Evolutionary conservation across 768 basidiomycete species (phyloP).

Genomic region (Pisolithus marmoratus): DNA sequence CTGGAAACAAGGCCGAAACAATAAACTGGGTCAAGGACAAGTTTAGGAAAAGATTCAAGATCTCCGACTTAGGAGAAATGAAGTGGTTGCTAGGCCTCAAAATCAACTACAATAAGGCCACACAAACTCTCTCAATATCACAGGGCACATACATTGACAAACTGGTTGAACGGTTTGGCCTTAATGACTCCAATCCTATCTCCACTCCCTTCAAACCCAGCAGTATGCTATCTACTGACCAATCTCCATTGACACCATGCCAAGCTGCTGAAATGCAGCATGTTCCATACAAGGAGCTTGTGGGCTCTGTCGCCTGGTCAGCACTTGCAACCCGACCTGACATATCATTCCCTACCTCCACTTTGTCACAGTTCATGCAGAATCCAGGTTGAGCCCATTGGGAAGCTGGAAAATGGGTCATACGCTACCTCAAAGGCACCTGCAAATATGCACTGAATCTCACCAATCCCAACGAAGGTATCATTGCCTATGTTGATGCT

Average conservation of each 20-base stretch:
- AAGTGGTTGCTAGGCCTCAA: too few relatives aligned
- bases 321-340: slow-evolving; percentile 23
- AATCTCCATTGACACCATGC: background rate
- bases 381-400: slow-evolving; percentile 20
- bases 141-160: slow-evolving; percentile 25
- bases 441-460: slow-evolving; percentile 5
- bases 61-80: too few relatives aligned
- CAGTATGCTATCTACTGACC: background rate
- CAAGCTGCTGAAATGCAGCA: slow-evolving; percentile 1
- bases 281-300: slow-evolving; percentile 16
- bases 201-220: background rate
- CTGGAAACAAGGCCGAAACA: background rate
- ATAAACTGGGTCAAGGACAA: slow-evolving; percentile 6
- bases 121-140: slow-evolving; percentile 20
- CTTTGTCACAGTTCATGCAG: too few relatives aligned
- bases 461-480: slow-evolving; percentile 1
- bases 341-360: slow-evolving; percentile 21
- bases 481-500: background rate
- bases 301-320: slow-evolving; percentile 28
- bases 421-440: slow-evolving; percentile 27
- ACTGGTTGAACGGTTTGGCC: background rate
- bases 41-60: slow-evolving; percentile 23
- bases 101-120: slow-evolving; percentile 8
- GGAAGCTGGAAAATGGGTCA: slow-evolving; percentile 17
- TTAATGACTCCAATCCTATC: too few relatives aligned